These are phyloP conservation scores for Kwoniella heveanensis DNA, from an alignment of 768 basidiomycete genomes.

Conservation along the genomic window DNA sequence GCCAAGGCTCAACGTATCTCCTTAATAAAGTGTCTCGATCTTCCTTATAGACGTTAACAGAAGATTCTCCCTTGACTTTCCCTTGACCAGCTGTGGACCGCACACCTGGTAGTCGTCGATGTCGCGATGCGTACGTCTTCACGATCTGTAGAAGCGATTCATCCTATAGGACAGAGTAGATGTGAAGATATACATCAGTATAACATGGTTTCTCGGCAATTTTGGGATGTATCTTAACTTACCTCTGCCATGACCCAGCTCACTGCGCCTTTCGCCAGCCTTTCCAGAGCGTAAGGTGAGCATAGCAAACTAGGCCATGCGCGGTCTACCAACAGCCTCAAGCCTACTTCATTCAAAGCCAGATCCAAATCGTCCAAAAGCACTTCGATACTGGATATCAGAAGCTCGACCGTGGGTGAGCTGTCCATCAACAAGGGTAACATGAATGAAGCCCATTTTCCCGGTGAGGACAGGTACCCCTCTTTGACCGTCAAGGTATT, in stretches of 20 bases:
- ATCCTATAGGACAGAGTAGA: constrained; percentile 59
- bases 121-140: constrained; percentile 67
- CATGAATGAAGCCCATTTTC: constrained; percentile 64
- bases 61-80: constrained; percentile 13
- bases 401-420: constrained; percentile 70
- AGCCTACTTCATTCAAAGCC: constrained; percentile 71
- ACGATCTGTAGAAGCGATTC: constrained; percentile 67
- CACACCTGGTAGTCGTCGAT: constrained; percentile 67
- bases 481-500: not conserved
- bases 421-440: constrained; percentile 72
- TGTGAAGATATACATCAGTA: not conserved
- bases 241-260: constrained; percentile 77
- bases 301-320: constrained; percentile 75
- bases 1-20: constrained; percentile 69
- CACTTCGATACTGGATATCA: constrained; percentile 71
- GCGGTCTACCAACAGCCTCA: constrained; percentile 68
- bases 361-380: constrained; percentile 72
- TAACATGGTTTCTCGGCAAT: not conserved
- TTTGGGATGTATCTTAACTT: constrained; percentile 30
- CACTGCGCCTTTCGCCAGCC: constrained; percentile 65
- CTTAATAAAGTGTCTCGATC: constrained; percentile 63
- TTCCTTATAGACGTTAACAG: constrained; percentile 70
- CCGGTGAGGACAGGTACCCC: constrained; percentile 21
- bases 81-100: constrained; percentile 45
- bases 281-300: constrained; percentile 69